A percentile compares a stretch with the other conserved stretches of the same genome.
Evolutionary conservation across 2,329 filamentous ascomycete species (phyloP).

Genomic region (Akanthomyces uredinophilus): DNA sequence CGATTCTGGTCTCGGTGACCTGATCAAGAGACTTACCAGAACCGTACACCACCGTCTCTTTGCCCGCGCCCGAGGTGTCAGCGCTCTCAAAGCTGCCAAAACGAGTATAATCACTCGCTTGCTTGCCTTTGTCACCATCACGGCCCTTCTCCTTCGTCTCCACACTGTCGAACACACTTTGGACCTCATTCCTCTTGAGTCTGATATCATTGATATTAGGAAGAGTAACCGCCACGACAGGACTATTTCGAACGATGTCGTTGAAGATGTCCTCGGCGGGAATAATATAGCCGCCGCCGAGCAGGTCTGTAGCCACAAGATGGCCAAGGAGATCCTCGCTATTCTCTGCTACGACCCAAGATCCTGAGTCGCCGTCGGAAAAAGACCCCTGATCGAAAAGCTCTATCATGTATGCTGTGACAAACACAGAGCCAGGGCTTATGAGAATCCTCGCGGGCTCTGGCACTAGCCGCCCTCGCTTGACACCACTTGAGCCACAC

Average conservation of each 20-base stretch:
- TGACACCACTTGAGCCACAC: background rate
- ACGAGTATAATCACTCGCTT: no score
- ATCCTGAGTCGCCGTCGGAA: background rate
- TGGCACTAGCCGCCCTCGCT: background rate
- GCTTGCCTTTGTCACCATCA: background rate
- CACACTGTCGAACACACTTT: background rate
- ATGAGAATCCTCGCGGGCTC: background rate
- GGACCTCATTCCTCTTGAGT: background rate
- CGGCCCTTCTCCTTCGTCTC: background rate
- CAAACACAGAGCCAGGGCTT: background rate
- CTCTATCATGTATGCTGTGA: background rate
- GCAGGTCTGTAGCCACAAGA: background rate
- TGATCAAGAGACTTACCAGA: no score
- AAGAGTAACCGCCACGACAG: background rate
- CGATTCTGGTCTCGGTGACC: no score
- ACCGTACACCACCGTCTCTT: no score
- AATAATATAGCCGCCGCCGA: background rate
- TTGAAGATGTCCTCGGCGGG: background rate
- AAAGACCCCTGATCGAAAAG: background rate
- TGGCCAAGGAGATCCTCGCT: background rate
- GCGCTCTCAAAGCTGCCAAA: no score
- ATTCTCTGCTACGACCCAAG: background rate
- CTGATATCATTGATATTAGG: background rate
- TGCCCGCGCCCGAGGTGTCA: no score
- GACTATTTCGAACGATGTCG: background rate